Percentiles rank a stretch among this genome's conserved stretches.
Conservation (phyloP, 768 basidiomycete genomes). For the Podaxis carcinomalis region DNA sequence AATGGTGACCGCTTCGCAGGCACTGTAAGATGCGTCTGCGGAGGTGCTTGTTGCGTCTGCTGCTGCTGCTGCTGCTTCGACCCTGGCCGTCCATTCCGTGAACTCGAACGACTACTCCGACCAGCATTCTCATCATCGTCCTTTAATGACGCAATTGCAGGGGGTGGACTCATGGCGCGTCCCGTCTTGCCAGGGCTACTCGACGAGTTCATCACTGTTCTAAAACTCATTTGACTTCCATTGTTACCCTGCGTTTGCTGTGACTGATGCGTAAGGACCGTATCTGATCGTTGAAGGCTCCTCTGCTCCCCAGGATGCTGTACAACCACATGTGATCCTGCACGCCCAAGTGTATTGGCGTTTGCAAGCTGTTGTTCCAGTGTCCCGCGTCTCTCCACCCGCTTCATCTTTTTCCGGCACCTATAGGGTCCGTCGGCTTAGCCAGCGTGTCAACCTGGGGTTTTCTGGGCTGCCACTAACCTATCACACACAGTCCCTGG, state of each 20-base stretch:
- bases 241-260: not conserved
- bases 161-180: constrained; percentile 9
- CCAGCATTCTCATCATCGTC: constrained; percentile 5
- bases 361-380: constrained; percentile 38
- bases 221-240: constrained; percentile 9
- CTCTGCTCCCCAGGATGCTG: not conserved
- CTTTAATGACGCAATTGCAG: constrained; percentile 7
- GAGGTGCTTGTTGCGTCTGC: not conserved
- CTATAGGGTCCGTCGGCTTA: constrained; percentile 23
- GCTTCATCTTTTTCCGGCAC: constrained; percentile 85
- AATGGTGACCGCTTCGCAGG: constrained; percentile 5
- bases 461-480: constrained; percentile 26
- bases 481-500: constrained; percentile 83
- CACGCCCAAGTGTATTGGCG: constrained; percentile 12
- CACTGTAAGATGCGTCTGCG: not conserved
- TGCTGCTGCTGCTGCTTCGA: not conserved
- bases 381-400: constrained; percentile 71
- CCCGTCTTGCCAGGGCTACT: constrained; percentile 3
- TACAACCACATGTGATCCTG: constrained; percentile 13
- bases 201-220: not conserved
- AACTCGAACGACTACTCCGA: constrained; percentile 5
- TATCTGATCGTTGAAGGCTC: constrained; percentile 11
- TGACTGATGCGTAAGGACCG: constrained; percentile 8
- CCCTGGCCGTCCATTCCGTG: constrained; percentile 1
- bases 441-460: not conserved